Base-by-base conservation (phyloP, 192 early-diverging fungal species). In the Coemansia asiatica region DNA sequence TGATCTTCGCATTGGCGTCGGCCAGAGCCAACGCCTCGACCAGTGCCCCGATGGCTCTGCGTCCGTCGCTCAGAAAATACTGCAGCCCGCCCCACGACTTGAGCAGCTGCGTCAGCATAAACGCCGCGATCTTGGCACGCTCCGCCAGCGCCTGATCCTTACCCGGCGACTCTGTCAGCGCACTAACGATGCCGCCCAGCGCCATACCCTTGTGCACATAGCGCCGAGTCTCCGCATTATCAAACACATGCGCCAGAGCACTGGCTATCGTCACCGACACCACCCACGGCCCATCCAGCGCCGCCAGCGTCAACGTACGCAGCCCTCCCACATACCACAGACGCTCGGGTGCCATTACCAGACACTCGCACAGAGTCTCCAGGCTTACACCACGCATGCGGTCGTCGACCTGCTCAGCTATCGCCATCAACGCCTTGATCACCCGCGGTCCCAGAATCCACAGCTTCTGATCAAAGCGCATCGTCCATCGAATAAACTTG, bases 51-150 rank as follows among this genome's bases (percentile, higher is more conserved):
- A 84, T 66, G 54, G 57, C 68, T 18, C 67, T 58, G 25, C 77
- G 73, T 2, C 71, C 60, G 64, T 80, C 77, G 1, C 74, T 61
- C 63, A 84, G 22, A 62, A 84, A 74, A 46, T 84, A 84, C 69
- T 84, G 82, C 49, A 84, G 68, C 15, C 82, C 82, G 60, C 76
- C 60, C 82, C 82, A 84, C 50, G 77, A 84, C 56, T 84, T 84
- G 21, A 84, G 63, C 18, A 84, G 57, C 68, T 76, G 73, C 40
- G 82, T 70, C 56, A 84, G 58, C 71, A 84, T 76, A 25, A 75
- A 76, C 0, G 74, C 77, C 0, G 82, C 72, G 0, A 80, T 64
- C 16, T 78, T 78, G 57, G 77, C 82, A 19, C 77, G 63, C 63
- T 84, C 82, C 2, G 68, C 64, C 38, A 79, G 66, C 33, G 72